These are phyloP conservation scores for Russula emetica DNA, from an alignment of 768 basidiomycete genomes.

Conservation along the genomic window DNA sequence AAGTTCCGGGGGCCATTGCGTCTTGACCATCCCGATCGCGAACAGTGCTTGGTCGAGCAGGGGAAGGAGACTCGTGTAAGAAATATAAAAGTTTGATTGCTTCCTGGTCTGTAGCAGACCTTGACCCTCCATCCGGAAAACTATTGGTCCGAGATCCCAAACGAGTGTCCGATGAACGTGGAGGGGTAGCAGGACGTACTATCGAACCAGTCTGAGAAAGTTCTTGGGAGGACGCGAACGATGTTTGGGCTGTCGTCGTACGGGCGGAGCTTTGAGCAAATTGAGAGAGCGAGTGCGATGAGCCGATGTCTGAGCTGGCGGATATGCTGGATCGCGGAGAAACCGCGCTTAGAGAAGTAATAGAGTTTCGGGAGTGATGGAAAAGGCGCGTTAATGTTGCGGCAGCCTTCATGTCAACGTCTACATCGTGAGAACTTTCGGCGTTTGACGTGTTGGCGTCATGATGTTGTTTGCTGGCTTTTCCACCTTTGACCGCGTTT, in stretches of 20 bases:
- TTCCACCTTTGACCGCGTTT: constrained; percentile 9
- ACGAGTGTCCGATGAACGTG: constrained; percentile 31
- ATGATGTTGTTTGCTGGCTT: constrained; percentile 6
- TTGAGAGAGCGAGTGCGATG: constrained; percentile 56
- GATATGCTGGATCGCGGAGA: constrained; percentile 70
- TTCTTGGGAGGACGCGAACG: constrained; percentile 40
- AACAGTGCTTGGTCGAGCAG: constrained; percentile 56
- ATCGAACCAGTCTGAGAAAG: constrained; percentile 36
- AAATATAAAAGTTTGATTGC: constrained; percentile 84
- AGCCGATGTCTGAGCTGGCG: constrained; percentile 63
- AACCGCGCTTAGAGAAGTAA: constrained; percentile 47
- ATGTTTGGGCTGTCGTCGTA: constrained; percentile 41
- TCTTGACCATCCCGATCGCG: constrained; percentile 47
- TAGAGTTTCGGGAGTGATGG: constrained; percentile 59
- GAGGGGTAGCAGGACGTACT: constrained; percentile 37
- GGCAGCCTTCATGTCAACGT: constrained; percentile 78
- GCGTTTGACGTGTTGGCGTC: constrained; percentile 13
- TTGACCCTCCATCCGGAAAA: constrained; percentile 33
- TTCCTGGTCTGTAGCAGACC: constrained; percentile 58
- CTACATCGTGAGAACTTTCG: constrained; percentile 44
- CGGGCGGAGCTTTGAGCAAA: constrained; percentile 66
- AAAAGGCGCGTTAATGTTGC: constrained; percentile 72
- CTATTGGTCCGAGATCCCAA: constrained; percentile 26
- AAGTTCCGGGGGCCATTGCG: constrained; percentile 50
- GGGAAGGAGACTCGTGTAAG: constrained; percentile 81